Base-by-base conservation (phyloP, 1,284 basidiomycete species). In the Cutaneotrichosporon mucoides region DNA sequence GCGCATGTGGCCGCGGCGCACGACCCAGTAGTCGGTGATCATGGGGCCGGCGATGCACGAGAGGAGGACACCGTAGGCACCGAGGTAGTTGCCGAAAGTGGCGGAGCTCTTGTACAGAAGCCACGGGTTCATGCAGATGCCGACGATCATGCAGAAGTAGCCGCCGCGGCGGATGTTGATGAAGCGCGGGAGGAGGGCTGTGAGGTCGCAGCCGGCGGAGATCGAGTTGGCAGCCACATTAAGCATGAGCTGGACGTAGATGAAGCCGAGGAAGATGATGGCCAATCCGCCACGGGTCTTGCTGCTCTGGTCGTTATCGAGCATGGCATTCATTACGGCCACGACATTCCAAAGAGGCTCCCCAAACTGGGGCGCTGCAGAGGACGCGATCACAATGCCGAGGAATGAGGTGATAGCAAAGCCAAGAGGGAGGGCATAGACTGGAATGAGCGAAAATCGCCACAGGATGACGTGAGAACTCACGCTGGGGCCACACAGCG, bases 221-320 rank as follows among this genome's bases (percentile, higher is more conserved):
- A 92, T 85, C 4, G 87, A 88, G 79, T 93, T 93, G 54, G 91
- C 89, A 10, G 88, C 87, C 68, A 91, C 88, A 74, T 89, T 90
- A 46, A 75, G 67, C 47, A 76, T 49, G 44, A 76, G 68, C 62
- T 76, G 76, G 16, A 72, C 73, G 52, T 73, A 77, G 61, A 76
- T 70, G 64, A 76, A 77, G 13, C 68, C 67, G 6, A 66, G 83
- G 11, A 86, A 79, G 71, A 92, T 91, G 80, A 91, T 92, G 24
- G 67, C 70, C 16, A 74, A 61, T 10, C 73, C 73, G 6, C 69
- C 73, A 41, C 73, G 65, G 8, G 73, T 69, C 6, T 54, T 63
- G n/a, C 64, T 47, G 1, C 66, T 62, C 7, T 54, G 58, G 41
- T 61, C 64, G 1, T 34, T 49, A 42, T 74, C 70, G 35, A 72